Evolutionary conservation across 805 yeast genomes (phyloP).

Genomic region (Lipomyces mesembrius): DNA sequence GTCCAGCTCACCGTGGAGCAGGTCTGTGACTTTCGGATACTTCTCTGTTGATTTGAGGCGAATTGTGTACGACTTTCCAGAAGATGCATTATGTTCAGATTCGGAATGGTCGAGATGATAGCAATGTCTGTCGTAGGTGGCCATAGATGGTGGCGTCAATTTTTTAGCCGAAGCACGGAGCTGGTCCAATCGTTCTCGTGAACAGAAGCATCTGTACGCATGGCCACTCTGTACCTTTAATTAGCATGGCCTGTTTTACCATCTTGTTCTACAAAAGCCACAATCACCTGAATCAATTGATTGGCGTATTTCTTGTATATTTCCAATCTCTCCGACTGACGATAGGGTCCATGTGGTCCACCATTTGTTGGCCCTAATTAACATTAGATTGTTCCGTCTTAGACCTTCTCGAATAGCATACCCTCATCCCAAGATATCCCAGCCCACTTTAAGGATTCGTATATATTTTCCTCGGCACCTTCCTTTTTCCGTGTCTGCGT

Average conservation of each 20-base stretch:
- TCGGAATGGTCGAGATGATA: conserved; percentile 52
- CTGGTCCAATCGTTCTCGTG: conserved; percentile 71
- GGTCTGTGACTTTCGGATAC: conserved; percentile 71
- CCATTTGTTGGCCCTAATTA: conserved; percentile 58
- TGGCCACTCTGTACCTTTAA: conserved; percentile 51
- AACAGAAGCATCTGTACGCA: conserved; percentile 88
- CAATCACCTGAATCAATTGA: conserved; percentile 52
- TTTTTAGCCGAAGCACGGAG: conserved; percentile 74
- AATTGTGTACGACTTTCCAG: conserved; percentile 56
- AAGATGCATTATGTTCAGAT: conserved; percentile 45
- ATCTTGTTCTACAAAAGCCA: neutral
- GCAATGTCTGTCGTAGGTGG: conserved; percentile 88
- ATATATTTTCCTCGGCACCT: conserved; percentile 83
- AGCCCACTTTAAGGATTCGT: conserved; percentile 77
- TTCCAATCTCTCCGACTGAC: conserved; percentile 77
- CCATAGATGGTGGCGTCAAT: conserved; percentile 86
- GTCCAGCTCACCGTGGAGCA: conserved; percentile 76
- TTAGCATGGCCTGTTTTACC: neutral
- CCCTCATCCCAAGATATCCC: conserved; percentile 77
- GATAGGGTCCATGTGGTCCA: conserved; percentile 70
- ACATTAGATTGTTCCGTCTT: neutral
- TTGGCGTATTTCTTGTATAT: conserved; percentile 69
- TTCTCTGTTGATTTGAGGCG: conserved; percentile 75
- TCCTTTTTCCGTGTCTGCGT: conserved; percentile 18
- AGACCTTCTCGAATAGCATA: neutral